Evolutionary conservation across 345 rosid genomes (phyloP).

Genomic region (Pistacia vera): DNA sequence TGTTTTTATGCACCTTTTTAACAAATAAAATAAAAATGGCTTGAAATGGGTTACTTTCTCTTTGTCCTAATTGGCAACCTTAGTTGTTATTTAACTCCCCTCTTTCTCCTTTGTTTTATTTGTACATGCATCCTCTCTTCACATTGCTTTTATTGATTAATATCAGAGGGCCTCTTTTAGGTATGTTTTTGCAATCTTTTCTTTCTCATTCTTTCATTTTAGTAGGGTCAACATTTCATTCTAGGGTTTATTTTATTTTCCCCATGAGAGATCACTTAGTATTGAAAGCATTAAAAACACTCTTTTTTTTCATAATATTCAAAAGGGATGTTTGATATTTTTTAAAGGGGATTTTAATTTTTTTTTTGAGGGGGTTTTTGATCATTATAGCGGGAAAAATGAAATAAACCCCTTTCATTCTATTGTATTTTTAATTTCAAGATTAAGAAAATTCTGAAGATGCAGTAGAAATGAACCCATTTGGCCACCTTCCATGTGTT

Average conservation of each 20-base stretch:
- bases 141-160: background rate
- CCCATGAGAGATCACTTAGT: no score
- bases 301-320: no score
- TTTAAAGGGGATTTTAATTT: no score
- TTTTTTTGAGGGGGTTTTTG: no score
- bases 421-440: no score
- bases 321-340: no score
- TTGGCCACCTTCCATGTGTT: background rate
- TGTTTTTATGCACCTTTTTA: background rate
- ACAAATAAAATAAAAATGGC: background rate
- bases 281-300: no score
- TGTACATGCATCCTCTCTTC: background rate
- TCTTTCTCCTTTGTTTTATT: background rate
- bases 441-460: no score
- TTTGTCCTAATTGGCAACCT: background rate
- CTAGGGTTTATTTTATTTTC: no score
- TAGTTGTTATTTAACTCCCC: background rate
- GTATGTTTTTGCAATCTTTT: background rate
- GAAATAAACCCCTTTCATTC: no score
- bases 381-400: no score
- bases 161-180: constrained; percentile 2
- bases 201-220: background rate
- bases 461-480: no score
- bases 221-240: background rate
- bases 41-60: constrained; percentile 6